Evolutionary conservation across 208 protist genomes (phyloP).

Genomic region (Leishmania guyanensis): DNA sequence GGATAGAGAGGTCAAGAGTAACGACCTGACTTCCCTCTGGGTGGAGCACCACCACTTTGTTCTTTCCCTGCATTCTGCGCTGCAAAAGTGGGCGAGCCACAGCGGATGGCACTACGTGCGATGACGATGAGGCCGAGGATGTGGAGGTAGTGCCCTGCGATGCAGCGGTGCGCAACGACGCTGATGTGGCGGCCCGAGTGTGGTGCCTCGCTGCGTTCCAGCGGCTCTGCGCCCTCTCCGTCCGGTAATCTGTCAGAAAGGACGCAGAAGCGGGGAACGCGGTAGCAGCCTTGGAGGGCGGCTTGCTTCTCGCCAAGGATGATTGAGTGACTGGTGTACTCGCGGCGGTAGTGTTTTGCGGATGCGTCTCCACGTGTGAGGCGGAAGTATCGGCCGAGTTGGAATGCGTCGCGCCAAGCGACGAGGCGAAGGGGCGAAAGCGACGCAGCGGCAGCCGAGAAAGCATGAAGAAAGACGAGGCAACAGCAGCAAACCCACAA

Average conservation of each 20-base stretch:
- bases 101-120: neutral
- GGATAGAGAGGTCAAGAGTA: slow-evolving; percentile 50
- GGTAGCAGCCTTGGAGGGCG: neutral
- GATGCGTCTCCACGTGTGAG: no score
- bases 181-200: neutral
- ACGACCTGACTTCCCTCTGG: slow-evolving; percentile 33
- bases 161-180: neutral
- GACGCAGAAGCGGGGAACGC: neutral
- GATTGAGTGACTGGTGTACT: neutral
- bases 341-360: neutral
- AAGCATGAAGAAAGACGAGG: neutral
- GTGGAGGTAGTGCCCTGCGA: neutral
- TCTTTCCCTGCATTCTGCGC: slow-evolving; percentile 34
- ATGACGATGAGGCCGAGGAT: neutral
- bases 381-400: neutral
- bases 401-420: neutral
- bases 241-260: slow-evolving; percentile 6
- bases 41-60: slow-evolving; percentile 43
- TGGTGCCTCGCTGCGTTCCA: slow-evolving; percentile 1
- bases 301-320: neutral
- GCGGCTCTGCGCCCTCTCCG: slow-evolving; percentile 10
- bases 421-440: slow-evolving; percentile 10
- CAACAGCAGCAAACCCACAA: neutral
- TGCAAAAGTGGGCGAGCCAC: neutral
- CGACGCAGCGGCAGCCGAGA: neutral